Evolutionary conservation across 164 flowering plant genomes (phyloP), one percentile per base, ranked within the genome.

Genomic region (Vitis rotundifolia): DNA sequence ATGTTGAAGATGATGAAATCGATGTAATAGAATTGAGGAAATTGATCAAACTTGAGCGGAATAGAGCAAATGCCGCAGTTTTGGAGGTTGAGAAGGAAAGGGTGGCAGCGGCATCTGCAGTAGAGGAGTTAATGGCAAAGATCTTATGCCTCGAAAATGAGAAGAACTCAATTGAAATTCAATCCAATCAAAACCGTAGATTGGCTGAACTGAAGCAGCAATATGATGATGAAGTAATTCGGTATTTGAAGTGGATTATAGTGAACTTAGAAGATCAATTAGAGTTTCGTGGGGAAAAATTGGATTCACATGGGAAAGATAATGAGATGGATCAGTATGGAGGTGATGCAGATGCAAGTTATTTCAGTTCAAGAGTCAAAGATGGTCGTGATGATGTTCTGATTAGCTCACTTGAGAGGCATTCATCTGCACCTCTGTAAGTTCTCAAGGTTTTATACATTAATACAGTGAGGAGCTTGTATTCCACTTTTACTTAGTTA

Each of bases 1-100:
- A 54, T 63, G 70, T 69, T 44, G 87, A 77, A 66, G 88, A 85
- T 49, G 70, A 70, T 22, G 81, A 76, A 51, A 76, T 67, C 55
- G 84, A 84, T 76, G 81, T 82, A 2, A 9, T 68, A 59, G 67
- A 55, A 48, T 59, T 93, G 75, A 86, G 83, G 71, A 80, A 73
- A 69, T 37, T 81, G 68, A 68, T 93, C 22, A 79, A 82, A 75
- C 71, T 67, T 1, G 88, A 89, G 71, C 78, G 84, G 72, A 65
- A 58, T 28, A 69, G 78, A 37, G 83, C 83, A 0, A 68, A 82
- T 49, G 73, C 70, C 6, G 90, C 89, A 31, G 14, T 1, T 51
- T 49, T 64, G 47, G 98, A 93, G 76, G 88, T 91, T 7, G 93
- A 86, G 66, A 84, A 88, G 79, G 98, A 93, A 68, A 84, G 93